phyloP scores from a whole-genome alignment of 208 protist genomes.

The Crithidia fasciculata region DNA sequence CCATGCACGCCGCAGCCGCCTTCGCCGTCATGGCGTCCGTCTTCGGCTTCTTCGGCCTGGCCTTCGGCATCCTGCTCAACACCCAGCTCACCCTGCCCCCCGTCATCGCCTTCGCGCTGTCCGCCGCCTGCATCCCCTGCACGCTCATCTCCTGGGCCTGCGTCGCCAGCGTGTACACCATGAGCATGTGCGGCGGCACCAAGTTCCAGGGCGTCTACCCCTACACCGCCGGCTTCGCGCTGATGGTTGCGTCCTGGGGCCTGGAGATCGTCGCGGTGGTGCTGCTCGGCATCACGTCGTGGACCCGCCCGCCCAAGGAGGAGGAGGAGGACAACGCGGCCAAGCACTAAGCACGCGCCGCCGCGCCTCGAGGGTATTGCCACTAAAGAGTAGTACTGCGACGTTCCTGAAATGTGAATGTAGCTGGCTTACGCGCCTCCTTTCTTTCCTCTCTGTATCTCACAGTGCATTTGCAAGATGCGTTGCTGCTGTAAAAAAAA shows the following conservation, averaged over 20 bases:
- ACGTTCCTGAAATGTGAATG: too few species aligned
- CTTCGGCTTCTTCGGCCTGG: conserved; percentile 38
- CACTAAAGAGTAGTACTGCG: too few species aligned
- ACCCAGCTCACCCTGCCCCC: conserved; percentile 19
- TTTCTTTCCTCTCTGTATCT: too few species aligned
- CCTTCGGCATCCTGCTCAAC: conserved; percentile 40
- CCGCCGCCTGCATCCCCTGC: conserved; percentile 35
- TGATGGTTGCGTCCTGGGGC: conserved; percentile 47
- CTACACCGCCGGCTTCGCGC: conserved; percentile 50
- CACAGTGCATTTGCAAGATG: too few species aligned
- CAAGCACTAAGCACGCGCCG: conserved; percentile 16
- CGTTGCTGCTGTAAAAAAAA: too few species aligned
- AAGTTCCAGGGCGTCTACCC: conserved; percentile 22
- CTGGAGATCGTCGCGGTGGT: conserved; percentile 42
- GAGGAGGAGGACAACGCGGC: conserved; percentile 26
- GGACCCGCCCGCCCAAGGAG: conserved; percentile 29
- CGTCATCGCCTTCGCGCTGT: conserved; percentile 35
- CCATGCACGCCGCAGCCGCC: conserved; percentile 42
- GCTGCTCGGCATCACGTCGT: conserved; percentile 27
- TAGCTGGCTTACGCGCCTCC: too few species aligned
- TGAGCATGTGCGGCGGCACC: conserved; percentile 33
- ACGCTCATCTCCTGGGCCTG: conserved; percentile 56
- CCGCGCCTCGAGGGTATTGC: too few species aligned
- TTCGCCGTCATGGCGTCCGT: conserved; percentile 46
- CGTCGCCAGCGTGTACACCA: conserved; percentile 46